Evolutionary conservation across 345 rosid genomes (phyloP), one percentile per base, ranked within the genome.

Genomic region (Schrenkiella parvula): DNA sequence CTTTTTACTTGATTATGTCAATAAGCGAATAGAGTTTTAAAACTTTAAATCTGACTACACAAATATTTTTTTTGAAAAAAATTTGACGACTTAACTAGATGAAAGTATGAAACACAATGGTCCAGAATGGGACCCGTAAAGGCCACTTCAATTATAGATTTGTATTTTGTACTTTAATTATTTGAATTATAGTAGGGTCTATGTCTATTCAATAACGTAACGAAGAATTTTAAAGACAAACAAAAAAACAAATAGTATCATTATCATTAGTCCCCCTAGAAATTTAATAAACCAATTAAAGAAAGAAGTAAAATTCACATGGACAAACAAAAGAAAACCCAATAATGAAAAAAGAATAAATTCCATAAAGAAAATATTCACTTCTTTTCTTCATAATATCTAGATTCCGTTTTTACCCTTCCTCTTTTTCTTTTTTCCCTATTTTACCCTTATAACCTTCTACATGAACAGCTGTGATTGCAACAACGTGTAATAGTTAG

Each of bases 381-480:
- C 2, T 55, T 19, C 2, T 19, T 14, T 31, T 31, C 9, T 32
- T 17, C 26, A 35, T 50, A 39, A 50, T 38, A 5, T 35, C 37
- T 23, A 15, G 38, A 50, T 37, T 6, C 32, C 11, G 8, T 71
- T 60, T 60, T 51, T 8, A 50, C 39, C 39, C 58, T 25, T 65
- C n/a, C 57, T 34, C 50, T 46, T 46, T 73, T 64, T 46, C 17
- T 57, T 57, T 21, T 42, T 64, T 23, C 14, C 43, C 51, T 60
- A 59, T 23, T 60, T 66, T 71, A 68, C 37, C 41, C 42, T 51
- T 11, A 6, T 21, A n/a, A 32, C 37, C 15, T 1, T 1, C 83
- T 84, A 82, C 84, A 82, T 81, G 81, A 84, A 85, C 1, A 89
- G 80, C 73, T 85, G 77, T 23, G 96, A 84, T 60, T 88, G 95